Base-by-base conservation (phyloP, 2,329 filamentous ascomycete species). In the Dothideomycetes sp. region DNA sequence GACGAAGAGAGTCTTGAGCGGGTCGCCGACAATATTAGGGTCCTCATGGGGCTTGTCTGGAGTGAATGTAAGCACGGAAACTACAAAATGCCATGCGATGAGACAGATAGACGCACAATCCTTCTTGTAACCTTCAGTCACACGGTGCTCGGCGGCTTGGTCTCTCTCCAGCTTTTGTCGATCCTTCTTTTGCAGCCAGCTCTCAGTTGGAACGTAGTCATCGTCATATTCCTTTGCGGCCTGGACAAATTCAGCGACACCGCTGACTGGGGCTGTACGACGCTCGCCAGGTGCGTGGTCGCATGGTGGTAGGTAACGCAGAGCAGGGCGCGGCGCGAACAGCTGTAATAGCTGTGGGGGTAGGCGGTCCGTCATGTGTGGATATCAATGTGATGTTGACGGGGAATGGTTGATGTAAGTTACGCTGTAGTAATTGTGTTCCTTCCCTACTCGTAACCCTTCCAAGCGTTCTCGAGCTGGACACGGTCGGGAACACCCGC, bases 1-100 rank as follows among this genome's bases (percentile, higher is more conserved):
- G 41, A 96, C 84, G 55, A 98, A 93, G 36, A 98, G 71, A 11
- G 91, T 98, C 65, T 85, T 94, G 71, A 91, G 95, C 2, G 89
- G 82, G 65, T 96, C 88, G 43, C 91, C 89, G 49, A 87, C 78
- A 50, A 94, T 82, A 53, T 95, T 91, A 10, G 82, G 76, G 56
- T 98, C 91, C 25, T 91, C 80, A 17, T 70, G 67, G 5, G 91
- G 89, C 48, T 89, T 84, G 63, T 84, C 88, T 88, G 50, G 33
- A 16, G 24, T 8, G n/a, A n/a, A 18, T 28, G 7, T 11, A 4
- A n/a, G 12, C 9, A 25, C 7, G 29, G 37, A 12, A 17, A 33
- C 5, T 8, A n/a, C 9, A 19, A 19, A 19, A 3, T 22, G 18
- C 4, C 23, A 12, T 15, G 17, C 13, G n/a, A 28, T 9, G 17